phyloP scores from a whole-genome alignment of 345 rosid genomes.

The Moringa oleifera region DNA sequence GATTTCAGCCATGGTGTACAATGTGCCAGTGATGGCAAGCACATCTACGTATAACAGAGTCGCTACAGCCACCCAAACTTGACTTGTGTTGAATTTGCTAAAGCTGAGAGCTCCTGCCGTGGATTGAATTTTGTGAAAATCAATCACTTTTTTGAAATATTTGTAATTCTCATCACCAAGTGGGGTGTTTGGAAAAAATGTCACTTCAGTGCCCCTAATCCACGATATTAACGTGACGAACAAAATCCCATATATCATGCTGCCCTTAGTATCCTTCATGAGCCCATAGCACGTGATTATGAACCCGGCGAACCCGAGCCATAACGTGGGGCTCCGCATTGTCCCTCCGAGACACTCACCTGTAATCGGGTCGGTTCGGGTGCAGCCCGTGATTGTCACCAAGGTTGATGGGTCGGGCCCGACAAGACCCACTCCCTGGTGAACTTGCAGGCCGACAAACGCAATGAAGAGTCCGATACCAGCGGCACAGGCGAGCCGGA shows the following conservation, averaged over 20 bases:
- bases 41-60: slow-evolving; percentile 70
- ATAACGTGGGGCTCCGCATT: slow-evolving; percentile 76
- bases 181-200: slow-evolving; percentile 54
- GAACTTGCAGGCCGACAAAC: slow-evolving; percentile 70
- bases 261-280: slow-evolving; percentile 65
- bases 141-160: slow-evolving; percentile 66
- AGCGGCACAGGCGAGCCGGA: slow-evolving; percentile 57
- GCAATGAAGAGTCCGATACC: slow-evolving; percentile 90
- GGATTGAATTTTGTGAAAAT: slow-evolving; percentile 65
- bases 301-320: slow-evolving; percentile 68
- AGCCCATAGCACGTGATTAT: slow-evolving; percentile 59
- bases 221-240: slow-evolving; percentile 73
- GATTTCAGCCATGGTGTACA: slow-evolving; percentile 80
- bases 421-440: slow-evolving; percentile 76
- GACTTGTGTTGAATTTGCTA: slow-evolving; percentile 37
- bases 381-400: slow-evolving; percentile 63
- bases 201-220: slow-evolving; percentile 69
- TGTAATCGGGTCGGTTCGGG: slow-evolving; percentile 34
- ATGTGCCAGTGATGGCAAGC: slow-evolving; percentile 61
- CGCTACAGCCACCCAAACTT: slow-evolving; percentile 69
- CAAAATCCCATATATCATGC: slow-evolving; percentile 76
- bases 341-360: slow-evolving; percentile 59
- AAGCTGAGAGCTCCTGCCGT: slow-evolving; percentile 74
- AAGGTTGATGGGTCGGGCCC: slow-evolving; percentile 73
- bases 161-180: slow-evolving; percentile 53